Evolutionary conservation across 2,329 filamentous ascomycete genomes (phyloP).

Genomic region (Xylariaceae sp.): DNA sequence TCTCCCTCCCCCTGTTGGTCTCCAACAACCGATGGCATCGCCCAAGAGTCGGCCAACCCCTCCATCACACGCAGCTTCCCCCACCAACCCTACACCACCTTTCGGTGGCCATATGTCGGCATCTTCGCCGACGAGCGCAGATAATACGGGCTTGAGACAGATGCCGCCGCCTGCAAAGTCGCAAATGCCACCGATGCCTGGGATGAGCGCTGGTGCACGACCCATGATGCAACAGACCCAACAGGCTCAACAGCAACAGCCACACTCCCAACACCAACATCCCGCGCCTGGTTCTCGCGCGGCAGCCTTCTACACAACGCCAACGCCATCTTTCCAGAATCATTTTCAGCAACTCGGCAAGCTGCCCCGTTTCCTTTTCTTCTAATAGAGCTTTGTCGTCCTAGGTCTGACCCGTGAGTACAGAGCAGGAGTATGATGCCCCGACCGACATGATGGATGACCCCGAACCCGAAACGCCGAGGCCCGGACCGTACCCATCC

Average conservation of each 20-base stretch:
- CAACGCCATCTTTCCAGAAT: constrained; percentile 78
- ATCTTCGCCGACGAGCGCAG: constrained; percentile 43
- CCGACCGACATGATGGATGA: constrained; percentile 87
- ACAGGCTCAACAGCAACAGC: constrained; percentile 9
- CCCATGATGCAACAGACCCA: constrained; percentile 32
- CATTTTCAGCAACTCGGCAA: constrained; percentile 96
- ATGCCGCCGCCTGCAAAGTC: constrained; percentile 39
- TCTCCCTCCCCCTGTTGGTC: constrained; percentile 40
- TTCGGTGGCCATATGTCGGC: constrained; percentile 32
- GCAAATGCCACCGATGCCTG: constrained; percentile 29
- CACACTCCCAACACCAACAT: constrained; percentile 14
- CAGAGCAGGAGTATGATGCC: constrained; percentile 96
- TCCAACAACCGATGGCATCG: constrained; percentile 54
- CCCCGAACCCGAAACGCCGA: constrained; percentile 65
- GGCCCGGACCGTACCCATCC: constrained; percentile 61
- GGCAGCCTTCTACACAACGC: constrained; percentile 67
- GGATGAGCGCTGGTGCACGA: constrained; percentile 30
- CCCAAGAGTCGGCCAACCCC: constrained; percentile 78
- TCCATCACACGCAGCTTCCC: constrained; percentile 66
- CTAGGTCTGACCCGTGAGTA: constrained; percentile 63
- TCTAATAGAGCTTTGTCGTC: constrained; percentile 59
- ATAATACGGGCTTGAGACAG: constrained; percentile 41
- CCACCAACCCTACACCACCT: constrained; percentile 44
- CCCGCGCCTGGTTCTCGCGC: constrained; percentile 37
- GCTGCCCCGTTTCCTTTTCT: constrained; percentile 53